These are phyloP conservation scores for Guyanaporus albipodus DNA, from an alignment of 768 basidiomycete genomes.

Conservation along the genomic window DNA sequence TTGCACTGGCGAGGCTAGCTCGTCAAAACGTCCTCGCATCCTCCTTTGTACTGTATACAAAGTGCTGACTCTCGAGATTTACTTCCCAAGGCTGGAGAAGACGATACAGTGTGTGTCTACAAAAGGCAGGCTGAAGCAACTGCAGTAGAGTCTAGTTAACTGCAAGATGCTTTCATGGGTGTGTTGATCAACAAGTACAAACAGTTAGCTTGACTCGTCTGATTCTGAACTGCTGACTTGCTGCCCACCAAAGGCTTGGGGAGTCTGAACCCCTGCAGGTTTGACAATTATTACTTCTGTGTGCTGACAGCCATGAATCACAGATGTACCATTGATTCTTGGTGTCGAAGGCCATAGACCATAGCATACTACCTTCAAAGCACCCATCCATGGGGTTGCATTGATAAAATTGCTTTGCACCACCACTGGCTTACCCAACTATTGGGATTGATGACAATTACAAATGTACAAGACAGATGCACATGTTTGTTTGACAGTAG, in stretches of 20 bases:
- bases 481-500: not conserved
- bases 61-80: no score
- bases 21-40: no score
- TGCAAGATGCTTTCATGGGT: no score
- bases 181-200: conserved; percentile 88
- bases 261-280: conserved; percentile 43
- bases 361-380: conserved; percentile 67
- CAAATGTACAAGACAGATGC: conserved; percentile 35
- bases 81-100: no score
- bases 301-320: conserved; percentile 12
- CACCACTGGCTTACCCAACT: conserved; percentile 13
- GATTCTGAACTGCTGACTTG: no score
- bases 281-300: conserved; percentile 9
- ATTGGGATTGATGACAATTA: conserved; percentile 22
- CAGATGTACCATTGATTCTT: conserved; percentile 50
- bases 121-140: no score
- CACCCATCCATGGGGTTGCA: conserved; percentile 49
- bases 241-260: conserved; percentile 66
- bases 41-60: no score
- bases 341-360: conserved; percentile 56
- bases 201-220: no score
- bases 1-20: no score
- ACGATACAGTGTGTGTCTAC: no score
- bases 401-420: conserved; percentile 48
- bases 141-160: no score